Conservation (phyloP, 257 asterid species). For the Capsicum rhomboideum region DNA sequence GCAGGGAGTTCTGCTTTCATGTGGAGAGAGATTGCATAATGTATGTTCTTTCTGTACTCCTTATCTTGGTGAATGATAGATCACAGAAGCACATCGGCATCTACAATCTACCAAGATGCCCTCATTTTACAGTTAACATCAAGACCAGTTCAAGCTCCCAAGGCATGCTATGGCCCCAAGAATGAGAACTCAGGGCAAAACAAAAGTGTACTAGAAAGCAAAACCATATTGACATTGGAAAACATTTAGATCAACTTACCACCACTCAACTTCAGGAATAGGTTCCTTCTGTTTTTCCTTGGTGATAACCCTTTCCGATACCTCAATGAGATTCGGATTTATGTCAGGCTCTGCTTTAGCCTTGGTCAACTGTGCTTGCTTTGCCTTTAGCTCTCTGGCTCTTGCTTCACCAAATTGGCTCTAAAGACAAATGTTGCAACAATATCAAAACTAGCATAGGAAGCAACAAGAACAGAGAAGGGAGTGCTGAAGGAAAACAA, state of each 20-base stretch:
- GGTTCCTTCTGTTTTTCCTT: conserved; percentile 76
- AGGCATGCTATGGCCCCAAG: neutral
- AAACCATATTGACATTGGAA: neutral
- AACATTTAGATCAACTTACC: conserved; percentile 43
- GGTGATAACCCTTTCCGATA: conserved; percentile 69
- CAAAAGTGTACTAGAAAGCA: neutral
- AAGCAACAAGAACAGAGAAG: neutral
- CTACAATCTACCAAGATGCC: neutral
- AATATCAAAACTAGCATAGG: conserved; percentile 2
- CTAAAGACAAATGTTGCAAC: conserved; percentile 29
- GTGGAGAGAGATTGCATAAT: neutral
- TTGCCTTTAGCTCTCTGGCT: conserved; percentile 82
- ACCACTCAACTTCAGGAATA: conserved; percentile 96
- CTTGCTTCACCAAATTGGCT: conserved; percentile 96
- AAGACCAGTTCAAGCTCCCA: neutral
- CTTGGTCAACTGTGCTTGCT: conserved; percentile 91
- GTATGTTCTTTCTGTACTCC: neutral
- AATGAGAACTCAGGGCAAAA: neutral
- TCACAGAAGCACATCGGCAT: neutral
- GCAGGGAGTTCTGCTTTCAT: neutral
- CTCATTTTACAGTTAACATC: neutral
- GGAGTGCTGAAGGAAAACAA: neutral
- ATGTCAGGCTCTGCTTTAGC: conserved; percentile 89
- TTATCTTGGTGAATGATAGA: neutral
- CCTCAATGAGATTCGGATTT: conserved; percentile 91